Base-by-base conservation (phyloP, 164 flowering plant genomes). In the Tetrastigma voinierianum region DNA sequence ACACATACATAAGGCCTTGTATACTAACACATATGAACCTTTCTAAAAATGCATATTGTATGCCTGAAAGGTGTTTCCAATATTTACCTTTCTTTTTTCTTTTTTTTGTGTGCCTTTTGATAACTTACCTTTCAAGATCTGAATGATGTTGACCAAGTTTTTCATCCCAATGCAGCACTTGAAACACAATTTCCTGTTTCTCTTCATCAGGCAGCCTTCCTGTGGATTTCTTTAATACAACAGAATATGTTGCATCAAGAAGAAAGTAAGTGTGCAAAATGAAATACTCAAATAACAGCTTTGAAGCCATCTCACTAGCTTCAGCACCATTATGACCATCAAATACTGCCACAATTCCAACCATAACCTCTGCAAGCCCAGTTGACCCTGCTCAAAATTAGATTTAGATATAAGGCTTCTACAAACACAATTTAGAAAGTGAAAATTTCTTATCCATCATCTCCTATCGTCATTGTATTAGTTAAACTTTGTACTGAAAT, bases 311-410 rank as follows among this genome's bases (percentile, higher is more conserved):
- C 57, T 93, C 97, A 83, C 99, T 95, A 69, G 96, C 99, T 80
- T 90, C 98, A 19, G 91, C 87, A 67, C 99, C 99, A 83, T 90
- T 89, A 73, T 95, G 99, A 64, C 99, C 98, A 81, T 95, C 99
- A 79, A 95, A 95, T 73, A 95, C 89, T 17, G 97, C 99, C 45
- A 88, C 72, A 40, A 96, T 68, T 53, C 93, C 96, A 69, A 87
- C 94, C 17, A 46, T 57, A 40, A 89, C 83, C 74, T 89, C 93
- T 67, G 74, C 83, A 62, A 82, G 48, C 63, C 93, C 95, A 4
- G 32, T 51, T 17, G 73, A 68, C 65, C 91, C 97, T 92, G 87
- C 71, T 24, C 71, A 77, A 67, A 16, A 74, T 56, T 40, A 59
- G 62, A 51, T 19, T 21, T 11, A 7, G 14, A 21, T 25, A 43